Percentiles rank a stretch among this genome's conserved stretches.
Conservation (phyloP, 2,329 filamentous ascomycete species). For the Mollisiaceae sp. region DNA sequence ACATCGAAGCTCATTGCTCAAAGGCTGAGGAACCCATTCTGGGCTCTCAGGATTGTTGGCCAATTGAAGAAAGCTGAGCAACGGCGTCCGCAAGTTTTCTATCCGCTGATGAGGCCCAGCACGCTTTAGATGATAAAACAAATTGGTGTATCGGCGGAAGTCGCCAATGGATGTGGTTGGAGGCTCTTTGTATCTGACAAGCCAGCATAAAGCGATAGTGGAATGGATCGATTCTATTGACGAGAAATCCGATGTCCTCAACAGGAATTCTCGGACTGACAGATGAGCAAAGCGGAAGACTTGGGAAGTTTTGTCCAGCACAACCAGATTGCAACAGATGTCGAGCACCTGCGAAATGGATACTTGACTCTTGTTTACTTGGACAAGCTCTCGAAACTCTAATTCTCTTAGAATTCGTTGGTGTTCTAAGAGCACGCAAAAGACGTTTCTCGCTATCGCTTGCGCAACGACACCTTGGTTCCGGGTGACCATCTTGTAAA, state of each 20-base stretch:
- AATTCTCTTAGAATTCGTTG: not conserved
- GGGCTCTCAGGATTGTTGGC: not conserved
- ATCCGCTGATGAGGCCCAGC: not conserved
- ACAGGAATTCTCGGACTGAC: constrained; percentile 28
- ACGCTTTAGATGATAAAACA: not conserved
- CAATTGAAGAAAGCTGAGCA: not conserved
- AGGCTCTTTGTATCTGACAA: not conserved
- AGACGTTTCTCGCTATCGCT: not conserved
- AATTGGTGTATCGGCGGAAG: not conserved
- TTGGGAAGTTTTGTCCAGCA: constrained; percentile 22
- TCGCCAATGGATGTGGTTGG: not conserved
- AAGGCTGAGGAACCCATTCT: not conserved
- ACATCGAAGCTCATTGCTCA: not conserved
- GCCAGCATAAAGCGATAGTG: not conserved
- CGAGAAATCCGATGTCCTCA: constrained; percentile 15
- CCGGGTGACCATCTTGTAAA: constrained; percentile 4
- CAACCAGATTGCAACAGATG: constrained; percentile 26
- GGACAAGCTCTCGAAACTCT: constrained; percentile 22
- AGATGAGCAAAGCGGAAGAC: constrained; percentile 27
- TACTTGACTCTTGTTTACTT: constrained; percentile 2
- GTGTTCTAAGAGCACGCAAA: constrained; percentile 12
- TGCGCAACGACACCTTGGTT: not conserved
- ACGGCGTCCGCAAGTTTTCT: not conserved
- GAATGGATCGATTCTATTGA: not conserved
- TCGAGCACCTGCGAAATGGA: constrained; percentile 19